Evolutionary conservation across 2,329 filamentous ascomycete species (phyloP).

Genomic region (Hymenoscyphus albidus): DNA sequence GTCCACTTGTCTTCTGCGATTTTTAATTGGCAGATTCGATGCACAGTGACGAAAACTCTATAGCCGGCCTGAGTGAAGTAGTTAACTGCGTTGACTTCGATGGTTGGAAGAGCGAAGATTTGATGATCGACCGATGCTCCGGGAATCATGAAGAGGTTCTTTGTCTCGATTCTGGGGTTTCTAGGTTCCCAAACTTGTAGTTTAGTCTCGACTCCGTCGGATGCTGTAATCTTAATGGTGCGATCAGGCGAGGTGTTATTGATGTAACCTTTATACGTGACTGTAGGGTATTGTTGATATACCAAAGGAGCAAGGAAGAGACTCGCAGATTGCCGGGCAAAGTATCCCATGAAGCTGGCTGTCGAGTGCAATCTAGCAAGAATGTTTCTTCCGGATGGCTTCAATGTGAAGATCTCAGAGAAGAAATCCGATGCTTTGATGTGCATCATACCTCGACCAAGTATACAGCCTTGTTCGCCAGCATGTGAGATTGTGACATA

Average conservation of each 20-base stretch:
- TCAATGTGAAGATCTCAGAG: slow-evolving; percentile 52
- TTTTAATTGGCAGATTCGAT: slow-evolving; percentile 53
- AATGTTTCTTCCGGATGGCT: slow-evolving; percentile 46
- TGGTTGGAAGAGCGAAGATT: slow-evolving; percentile 59
- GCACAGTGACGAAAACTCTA: slow-evolving; percentile 54
- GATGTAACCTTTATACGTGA: slow-evolving; percentile 46
- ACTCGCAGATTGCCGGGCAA: slow-evolving; percentile 49
- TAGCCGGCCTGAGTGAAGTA: slow-evolving; percentile 60
- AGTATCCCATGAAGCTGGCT: slow-evolving; percentile 52
- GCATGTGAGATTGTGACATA: slow-evolving; percentile 53
- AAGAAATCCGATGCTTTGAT: slow-evolving; percentile 52
- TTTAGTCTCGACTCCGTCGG: slow-evolving; percentile 49
- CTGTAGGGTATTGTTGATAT: slow-evolving; percentile 51
- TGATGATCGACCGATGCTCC: slow-evolving; percentile 61
- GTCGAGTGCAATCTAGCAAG: slow-evolving; percentile 44
- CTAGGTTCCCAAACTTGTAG: slow-evolving; percentile 56
- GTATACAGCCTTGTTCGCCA: slow-evolving; percentile 33
- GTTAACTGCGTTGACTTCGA: slow-evolving; percentile 59
- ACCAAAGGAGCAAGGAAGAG: slow-evolving; percentile 53
- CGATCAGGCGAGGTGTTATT: slow-evolving; percentile 47
- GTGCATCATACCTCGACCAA: slow-evolving; percentile 58
- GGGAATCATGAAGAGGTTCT: slow-evolving; percentile 57
- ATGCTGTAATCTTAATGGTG: slow-evolving; percentile 45
- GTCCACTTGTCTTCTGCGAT: slow-evolving; percentile 52
- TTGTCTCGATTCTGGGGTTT: slow-evolving; percentile 35